Percentiles rank a stretch among this genome's conserved stretches.
phyloP scores from a whole-genome alignment of 208 protist species.

The Wallacemonas sp. region DNA sequence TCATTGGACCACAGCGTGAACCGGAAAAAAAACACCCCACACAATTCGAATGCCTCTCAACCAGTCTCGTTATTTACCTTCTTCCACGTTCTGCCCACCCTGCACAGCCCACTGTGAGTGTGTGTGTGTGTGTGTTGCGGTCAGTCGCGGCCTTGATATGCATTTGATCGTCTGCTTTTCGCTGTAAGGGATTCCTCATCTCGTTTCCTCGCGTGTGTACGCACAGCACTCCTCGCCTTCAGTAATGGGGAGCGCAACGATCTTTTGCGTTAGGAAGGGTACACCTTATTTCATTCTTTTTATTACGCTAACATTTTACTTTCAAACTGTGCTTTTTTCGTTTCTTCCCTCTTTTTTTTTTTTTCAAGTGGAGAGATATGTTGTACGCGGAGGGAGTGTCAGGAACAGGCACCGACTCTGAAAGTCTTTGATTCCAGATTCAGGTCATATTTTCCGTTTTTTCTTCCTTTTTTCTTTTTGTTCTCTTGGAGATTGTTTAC shows the following conservation, averaged over 20 bases:
- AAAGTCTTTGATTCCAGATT: conserved; percentile 6
- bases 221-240: conserved; percentile 16
- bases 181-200: conserved; percentile 16
- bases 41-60: no score
- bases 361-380: conserved; percentile 2
- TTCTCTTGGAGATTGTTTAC: no score
- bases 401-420: background rate
- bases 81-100: background rate
- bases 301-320: conserved; percentile 1
- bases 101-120: background rate
- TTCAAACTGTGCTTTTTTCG: no score
- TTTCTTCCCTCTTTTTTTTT: conserved; percentile 1
- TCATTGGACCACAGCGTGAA: no score
- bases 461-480: conserved; percentile 4
- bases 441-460: background rate
- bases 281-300: conserved; percentile 16
- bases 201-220: conserved; percentile 16
- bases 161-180: conserved; percentile 7
- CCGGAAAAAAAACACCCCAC: no score
- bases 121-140: background rate
- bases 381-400: background rate
- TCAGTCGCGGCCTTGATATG: background rate
- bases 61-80: conserved; percentile 1
- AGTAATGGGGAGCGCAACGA: conserved; percentile 14
- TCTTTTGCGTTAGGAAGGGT: conserved; percentile 10